Conservation (phyloP, 345 rosid genomes). For the Linum tenue region DNA sequence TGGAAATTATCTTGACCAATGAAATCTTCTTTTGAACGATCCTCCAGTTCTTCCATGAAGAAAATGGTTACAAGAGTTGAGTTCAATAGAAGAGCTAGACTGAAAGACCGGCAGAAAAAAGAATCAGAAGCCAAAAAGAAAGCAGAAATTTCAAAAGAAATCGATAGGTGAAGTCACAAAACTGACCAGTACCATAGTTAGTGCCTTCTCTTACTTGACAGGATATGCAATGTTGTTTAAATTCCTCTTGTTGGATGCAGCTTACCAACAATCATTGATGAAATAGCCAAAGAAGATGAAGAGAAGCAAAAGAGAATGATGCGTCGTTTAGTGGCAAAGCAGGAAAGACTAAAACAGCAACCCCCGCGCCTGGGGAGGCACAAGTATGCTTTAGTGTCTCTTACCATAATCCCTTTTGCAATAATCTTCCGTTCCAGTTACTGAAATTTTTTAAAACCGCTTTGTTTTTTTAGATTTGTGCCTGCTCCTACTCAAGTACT, state of each 20-base stretch:
- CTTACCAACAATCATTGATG: constrained; percentile 56
- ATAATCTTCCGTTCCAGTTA: not conserved
- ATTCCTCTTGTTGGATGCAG: constrained; percentile 26
- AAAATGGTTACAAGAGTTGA: constrained; percentile 69
- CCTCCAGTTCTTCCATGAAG: constrained; percentile 36
- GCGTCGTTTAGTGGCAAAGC: constrained; percentile 47
- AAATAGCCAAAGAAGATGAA: constrained; percentile 75
- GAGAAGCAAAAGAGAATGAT: constrained; percentile 54
- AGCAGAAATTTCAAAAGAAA: constrained; percentile 46
- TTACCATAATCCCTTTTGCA: not conserved
- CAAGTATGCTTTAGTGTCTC: constrained; percentile 41
- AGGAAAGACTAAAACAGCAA: constrained; percentile 59
- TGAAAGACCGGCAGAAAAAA: constrained; percentile 40
- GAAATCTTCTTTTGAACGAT: constrained; percentile 1
- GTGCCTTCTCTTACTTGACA: not conserved
- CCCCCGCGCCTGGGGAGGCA: constrained; percentile 95
- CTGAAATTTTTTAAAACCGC: not conserved
- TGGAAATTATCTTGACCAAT: not conserved
- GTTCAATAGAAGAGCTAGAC: constrained; percentile 64
- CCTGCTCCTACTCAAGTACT: constrained; percentile 86
- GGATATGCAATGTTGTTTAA: not conserved
- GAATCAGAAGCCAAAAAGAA: constrained; percentile 46
- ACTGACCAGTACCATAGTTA: not conserved
- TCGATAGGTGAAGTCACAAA: constrained; percentile 41
- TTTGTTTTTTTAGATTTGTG: constrained; percentile 40